Evolutionary conservation across 2,329 filamentous ascomycete genomes (phyloP), one percentile per base, ranked within the genome.

Genomic region (Elsinoe ampelina): DNA sequence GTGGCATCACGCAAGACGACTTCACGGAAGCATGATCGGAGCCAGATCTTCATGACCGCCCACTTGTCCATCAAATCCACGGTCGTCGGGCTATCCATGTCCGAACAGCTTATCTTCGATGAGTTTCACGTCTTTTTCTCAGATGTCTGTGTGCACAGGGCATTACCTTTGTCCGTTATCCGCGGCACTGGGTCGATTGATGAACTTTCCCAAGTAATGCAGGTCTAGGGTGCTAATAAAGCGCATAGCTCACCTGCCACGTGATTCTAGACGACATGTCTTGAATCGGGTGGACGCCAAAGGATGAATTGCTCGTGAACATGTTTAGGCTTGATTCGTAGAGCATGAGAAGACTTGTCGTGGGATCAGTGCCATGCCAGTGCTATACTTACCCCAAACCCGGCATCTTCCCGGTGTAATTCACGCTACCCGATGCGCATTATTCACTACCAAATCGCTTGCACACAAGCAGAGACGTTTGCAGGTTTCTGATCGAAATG

Each of bases 111-210:
- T 30, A 30, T 30, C 26, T 30, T 5, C 26, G 26, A 30, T 8
- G 26, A 30, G 26, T 30, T 30, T 30, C 15, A 13, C 26, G 20
- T 17, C n/a, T 17, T 13, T 22, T 13, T 22, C 6, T 45, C 15
- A 15, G 20, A 17, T 35, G 32, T 39, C 32, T 22, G 19, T 39
- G 35, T 52, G 48, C 26, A 30, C 26, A n/a, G n/a, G n/a, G n/a
- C n/a, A 30, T 45, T 45, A 22, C 32, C 22, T 52, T 38, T 19
- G 19, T 15, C 48, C 35, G 48, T 22, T 39, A 52, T 52, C 48
- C 48, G 35, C 48, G 48, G 11, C 19, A 38, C 48, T 52, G 48
- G 48, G 48, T 52, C 48, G 48, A 39, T 52, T 52, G 48, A 52
- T 39, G 45, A 52, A 52, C 35, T 22, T 50, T 15, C 26, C 45